Percentiles rank a stretch among this genome's conserved stretches.
These are phyloP conservation scores for Xylariaceae sp. DNA, from an alignment of 2,329 filamentous ascomycete genomes.

Conservation along the genomic window DNA sequence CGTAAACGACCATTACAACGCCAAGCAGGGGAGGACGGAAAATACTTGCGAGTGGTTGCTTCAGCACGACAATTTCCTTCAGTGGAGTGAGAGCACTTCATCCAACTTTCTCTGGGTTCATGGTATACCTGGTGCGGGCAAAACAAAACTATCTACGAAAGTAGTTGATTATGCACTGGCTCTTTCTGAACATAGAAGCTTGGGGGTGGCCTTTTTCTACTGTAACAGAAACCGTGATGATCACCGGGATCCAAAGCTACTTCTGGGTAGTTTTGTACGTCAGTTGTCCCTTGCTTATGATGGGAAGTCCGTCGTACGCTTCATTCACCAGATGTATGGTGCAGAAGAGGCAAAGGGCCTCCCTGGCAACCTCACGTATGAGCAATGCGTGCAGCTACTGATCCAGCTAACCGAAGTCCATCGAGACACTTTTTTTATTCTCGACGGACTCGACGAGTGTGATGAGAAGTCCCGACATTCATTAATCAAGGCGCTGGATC, in stretches of 20 bases:
- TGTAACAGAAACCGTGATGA: slow-evolving; percentile 13
- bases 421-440: not conserved
- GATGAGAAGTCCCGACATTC: not conserved
- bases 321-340: not conserved
- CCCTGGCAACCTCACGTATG: not conserved
- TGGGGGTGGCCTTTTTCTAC: slow-evolving; percentile 10
- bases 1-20: not conserved
- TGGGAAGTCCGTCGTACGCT: not conserved
- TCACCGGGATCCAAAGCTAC: slow-evolving; percentile 4
- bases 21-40: not conserved
- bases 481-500: slow-evolving; percentile 6
- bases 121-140: slow-evolving; percentile 18
- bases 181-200: not conserved
- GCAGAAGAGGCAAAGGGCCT: slow-evolving; percentile 1
- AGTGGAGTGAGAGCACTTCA: slow-evolving; percentile 6
- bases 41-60: slow-evolving; percentile 13
- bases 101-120: slow-evolving; percentile 15
- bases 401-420: not conserved
- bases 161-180: slow-evolving; percentile 9
- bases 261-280: slow-evolving; percentile 13
- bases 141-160: slow-evolving; percentile 8
- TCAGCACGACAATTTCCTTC: not conserved
- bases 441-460: slow-evolving; percentile 16
- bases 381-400: slow-evolving; percentile 4
- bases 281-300: not conserved